Evolutionary conservation across 2,329 filamentous ascomycete genomes (phyloP).

Genomic region (Pseudopithomyces maydicus): DNA sequence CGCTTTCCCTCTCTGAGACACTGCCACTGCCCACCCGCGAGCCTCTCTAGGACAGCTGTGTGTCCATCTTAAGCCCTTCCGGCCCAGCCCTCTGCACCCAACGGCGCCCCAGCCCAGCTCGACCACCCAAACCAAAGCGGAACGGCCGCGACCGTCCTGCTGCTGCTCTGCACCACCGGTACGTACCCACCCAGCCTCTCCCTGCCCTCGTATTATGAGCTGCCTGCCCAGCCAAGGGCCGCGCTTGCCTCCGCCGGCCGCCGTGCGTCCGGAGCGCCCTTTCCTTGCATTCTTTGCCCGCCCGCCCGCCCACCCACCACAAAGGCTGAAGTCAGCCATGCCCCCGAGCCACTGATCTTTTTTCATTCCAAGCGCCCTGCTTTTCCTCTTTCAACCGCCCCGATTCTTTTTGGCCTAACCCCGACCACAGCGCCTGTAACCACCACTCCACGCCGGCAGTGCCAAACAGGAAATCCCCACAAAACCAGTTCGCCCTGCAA

Average conservation of each 20-base stretch:
- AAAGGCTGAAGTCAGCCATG: constrained; percentile 38
- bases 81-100: constrained; percentile 17
- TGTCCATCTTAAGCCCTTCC: constrained; percentile 14
- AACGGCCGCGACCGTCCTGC: neutral
- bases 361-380: constrained; percentile 43
- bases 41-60: constrained; percentile 1
- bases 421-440: constrained; percentile 34
- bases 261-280: constrained; percentile 37
- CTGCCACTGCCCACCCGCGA: constrained; percentile 28
- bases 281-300: constrained; percentile 45
- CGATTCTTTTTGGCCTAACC: constrained; percentile 41
- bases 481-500: constrained; percentile 35
- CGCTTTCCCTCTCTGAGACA: constrained; percentile 49
- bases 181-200: constrained; percentile 20
- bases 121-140: neutral
- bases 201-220: constrained; percentile 20
- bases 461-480: constrained; percentile 43
- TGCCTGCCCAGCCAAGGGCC: constrained; percentile 13
- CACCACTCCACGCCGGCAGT: constrained; percentile 32
- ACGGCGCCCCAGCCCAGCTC: constrained; percentile 1
- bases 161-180: constrained; percentile 1
- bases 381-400: constrained; percentile 44
- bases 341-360: constrained; percentile 42
- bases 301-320: constrained; percentile 28
- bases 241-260: constrained; percentile 23